These are phyloP conservation scores for Tetrahymena elliotti DNA, from an alignment of 73 alveolate species.

Conservation along the genomic window DNA sequence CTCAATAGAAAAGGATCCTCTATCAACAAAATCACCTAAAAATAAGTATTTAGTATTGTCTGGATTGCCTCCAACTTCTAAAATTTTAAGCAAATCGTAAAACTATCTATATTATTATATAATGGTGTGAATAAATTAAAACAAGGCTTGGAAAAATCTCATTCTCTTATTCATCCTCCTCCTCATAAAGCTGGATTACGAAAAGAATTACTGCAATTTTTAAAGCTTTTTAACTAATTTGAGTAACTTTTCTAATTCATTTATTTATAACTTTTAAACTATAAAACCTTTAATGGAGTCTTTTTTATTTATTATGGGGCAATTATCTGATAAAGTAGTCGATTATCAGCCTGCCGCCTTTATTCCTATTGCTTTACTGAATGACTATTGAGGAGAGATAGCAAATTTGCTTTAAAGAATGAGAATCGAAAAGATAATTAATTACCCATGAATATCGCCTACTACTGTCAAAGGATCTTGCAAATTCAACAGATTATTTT, in stretches of 20 bases:
- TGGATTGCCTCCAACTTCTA: slow-evolving; percentile 88
- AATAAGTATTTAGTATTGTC: slow-evolving; percentile 85
- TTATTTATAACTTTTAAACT: no score
- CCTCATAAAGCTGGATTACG: not conserved
- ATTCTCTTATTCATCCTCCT: not conserved
- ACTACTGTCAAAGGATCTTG: slow-evolving; percentile 88
- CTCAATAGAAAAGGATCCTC: slow-evolving; percentile 91
- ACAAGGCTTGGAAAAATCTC: no score
- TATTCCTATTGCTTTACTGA: not conserved
- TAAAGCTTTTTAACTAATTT: no score
- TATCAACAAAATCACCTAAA: slow-evolving; percentile 89
- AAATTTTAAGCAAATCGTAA: slow-evolving; percentile 83
- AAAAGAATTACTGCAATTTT: no score
- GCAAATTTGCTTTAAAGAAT: not conserved
- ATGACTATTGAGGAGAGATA: not conserved
- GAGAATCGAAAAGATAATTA: not conserved
- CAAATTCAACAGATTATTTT: slow-evolving; percentile 76
- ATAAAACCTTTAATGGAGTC: not conserved
- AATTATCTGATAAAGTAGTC: not conserved
- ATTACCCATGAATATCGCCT: slow-evolving; percentile 95
- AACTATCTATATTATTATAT: not conserved
- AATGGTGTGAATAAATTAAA: not conserved
- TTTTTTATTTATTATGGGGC: no score
- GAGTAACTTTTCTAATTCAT: no score
- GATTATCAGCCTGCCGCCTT: not conserved